Base-by-base conservation (phyloP, 2,329 filamentous ascomycete genomes). In the Ceratocystis colombiana region DNA sequence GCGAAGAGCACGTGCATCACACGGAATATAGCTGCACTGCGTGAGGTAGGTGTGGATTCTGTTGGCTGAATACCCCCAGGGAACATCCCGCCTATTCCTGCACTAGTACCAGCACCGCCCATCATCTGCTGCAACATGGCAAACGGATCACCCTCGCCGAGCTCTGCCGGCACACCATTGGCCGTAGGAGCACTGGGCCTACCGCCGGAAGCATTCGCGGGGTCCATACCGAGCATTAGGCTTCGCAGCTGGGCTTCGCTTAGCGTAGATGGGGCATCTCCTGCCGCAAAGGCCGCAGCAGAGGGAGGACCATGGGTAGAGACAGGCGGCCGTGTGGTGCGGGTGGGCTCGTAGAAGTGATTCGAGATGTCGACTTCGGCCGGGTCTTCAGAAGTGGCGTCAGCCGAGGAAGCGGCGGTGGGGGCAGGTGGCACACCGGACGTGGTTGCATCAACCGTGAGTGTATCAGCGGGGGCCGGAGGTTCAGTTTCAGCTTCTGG, bases 351-450 rank as follows among this genome's bases (percentile, higher is more conserved):
- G 75, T 88, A 88, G 75, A 81, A 86, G 76, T 89, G 87, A 69
- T 87, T 76, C n/a, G 87, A 89, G 70, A 93, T 90, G 73, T 92
- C 88, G 69, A 90, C 82, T 74, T 91, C 89, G 4, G 86, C 88
- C 5, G 88, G 88, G 71, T 89, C 87, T 66, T 80, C 84, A 20
- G 41, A 53, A 48, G 71, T 62, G 50, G 76, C 10, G 74, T 66
- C 53, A 72, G 37, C 37, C 10, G 70, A 30, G 3, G 73, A 67
- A 46, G 71, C 70, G 45, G 70, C 69, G 41, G 71, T 69, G 22
- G 73, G 69, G 28, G 73, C 69, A 61, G 37, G 74, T 69, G 7
- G 74, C 67, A 53, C 37, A 4, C 12, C 4, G 10, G 37, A 41
- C 10, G 12, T 41, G 12, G 37, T 15, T 41, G 10, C 37, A 41